phyloP scores from a whole-genome alignment of 495 filamentous ascomycete genomes.

The Pseudotulostoma volvatum region DNA sequence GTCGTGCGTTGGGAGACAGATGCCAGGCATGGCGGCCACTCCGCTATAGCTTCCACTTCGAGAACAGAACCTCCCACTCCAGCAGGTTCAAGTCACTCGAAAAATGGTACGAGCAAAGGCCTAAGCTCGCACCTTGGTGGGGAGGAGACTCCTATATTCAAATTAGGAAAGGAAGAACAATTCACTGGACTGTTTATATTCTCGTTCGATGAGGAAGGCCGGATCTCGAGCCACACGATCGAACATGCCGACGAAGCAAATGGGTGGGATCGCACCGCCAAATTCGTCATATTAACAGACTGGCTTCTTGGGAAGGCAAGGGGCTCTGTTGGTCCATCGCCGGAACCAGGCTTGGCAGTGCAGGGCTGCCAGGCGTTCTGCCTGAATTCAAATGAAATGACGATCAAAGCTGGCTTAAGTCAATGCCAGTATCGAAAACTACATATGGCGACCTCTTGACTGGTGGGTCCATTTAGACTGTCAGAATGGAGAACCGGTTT shows the following conservation, averaged over 20 bases:
- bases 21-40: constrained; percentile 13
- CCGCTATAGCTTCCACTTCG: not conserved
- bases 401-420: too few species aligned
- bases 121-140: constrained; percentile 33
- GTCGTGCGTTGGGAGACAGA: constrained; percentile 75
- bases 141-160: constrained; percentile 58
- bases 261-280: constrained; percentile 50
- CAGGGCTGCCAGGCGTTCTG: constrained; percentile 8
- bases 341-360: constrained; percentile 18
- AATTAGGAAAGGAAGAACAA: constrained; percentile 43
- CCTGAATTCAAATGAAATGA: too few species aligned
- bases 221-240: constrained; percentile 74
- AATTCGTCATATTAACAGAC: constrained; percentile 73
- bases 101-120: constrained; percentile 20
- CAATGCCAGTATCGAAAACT: too few species aligned
- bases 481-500: too few species aligned
- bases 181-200: constrained; percentile 73
- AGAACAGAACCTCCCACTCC: constrained; percentile 17
- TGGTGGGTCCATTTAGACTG: too few species aligned
- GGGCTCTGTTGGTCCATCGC: constrained; percentile 27
- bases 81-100: constrained; percentile 8
- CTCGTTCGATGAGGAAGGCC: constrained; percentile 81
- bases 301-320: constrained; percentile 61
- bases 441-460: too few species aligned
- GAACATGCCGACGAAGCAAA: constrained; percentile 75